Evolutionary conservation across 2,329 filamentous ascomycete species (phyloP).

Genomic region (Fusarium newnesense): DNA sequence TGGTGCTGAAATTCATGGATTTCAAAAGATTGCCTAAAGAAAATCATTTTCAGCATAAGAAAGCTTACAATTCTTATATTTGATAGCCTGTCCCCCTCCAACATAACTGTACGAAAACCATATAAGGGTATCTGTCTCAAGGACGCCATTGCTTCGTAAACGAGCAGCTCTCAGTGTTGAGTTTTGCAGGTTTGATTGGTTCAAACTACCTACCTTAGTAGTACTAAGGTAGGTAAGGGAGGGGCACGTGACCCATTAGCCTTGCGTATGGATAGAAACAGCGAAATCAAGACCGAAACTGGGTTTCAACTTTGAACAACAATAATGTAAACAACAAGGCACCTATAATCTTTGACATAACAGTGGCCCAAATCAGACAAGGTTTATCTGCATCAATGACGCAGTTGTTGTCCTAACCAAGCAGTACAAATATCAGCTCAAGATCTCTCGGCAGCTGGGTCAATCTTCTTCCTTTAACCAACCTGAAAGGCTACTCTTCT

Average conservation of each 20-base stretch:
- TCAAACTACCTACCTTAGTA: no score
- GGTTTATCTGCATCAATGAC: background rate
- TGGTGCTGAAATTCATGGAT: no score
- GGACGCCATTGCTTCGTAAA: background rate
- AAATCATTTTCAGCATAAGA: background rate
- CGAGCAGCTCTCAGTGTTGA: background rate
- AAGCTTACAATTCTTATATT: background rate
- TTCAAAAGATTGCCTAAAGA: background rate
- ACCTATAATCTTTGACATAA: background rate
- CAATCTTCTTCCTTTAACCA: background rate
- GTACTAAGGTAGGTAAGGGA: no score
- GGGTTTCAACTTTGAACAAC: background rate
- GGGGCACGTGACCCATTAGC: background rate
- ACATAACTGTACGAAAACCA: no score
- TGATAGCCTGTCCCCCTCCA: background rate
- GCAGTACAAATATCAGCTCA: background rate
- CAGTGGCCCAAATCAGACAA: background rate
- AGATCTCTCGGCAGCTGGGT: background rate
- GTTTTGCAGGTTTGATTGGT: background rate
- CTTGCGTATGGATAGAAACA: background rate
- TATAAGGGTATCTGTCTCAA: background rate
- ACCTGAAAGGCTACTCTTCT: background rate
- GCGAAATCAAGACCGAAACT: background rate
- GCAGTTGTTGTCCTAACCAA: background rate
- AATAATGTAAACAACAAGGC: background rate